Conservation (phyloP, 441 rosid genomes). For the Brassica balearica region DNA sequence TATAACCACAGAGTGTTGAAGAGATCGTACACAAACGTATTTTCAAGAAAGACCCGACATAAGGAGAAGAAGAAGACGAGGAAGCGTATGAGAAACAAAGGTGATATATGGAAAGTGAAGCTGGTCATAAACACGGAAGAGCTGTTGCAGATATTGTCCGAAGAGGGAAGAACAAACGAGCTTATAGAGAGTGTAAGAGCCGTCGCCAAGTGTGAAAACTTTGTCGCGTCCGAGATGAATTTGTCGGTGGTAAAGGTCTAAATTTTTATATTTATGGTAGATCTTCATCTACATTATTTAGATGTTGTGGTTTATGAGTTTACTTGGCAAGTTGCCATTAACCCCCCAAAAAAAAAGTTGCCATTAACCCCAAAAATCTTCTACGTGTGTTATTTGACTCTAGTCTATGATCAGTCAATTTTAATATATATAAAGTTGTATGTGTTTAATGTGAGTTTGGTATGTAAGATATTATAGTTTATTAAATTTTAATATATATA, state of each 20-base stretch:
- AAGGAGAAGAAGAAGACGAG: slow-evolving; percentile 30
- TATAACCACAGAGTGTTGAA: slow-evolving; percentile 56
- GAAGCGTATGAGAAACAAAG: slow-evolving; percentile 28
- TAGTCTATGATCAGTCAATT: neutral
- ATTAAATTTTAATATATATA: neutral
- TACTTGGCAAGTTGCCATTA: neutral
- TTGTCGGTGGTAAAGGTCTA: slow-evolving; percentile 33
- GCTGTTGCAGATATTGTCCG: slow-evolving; percentile 71
- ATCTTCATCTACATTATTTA: slow-evolving; percentile 4
- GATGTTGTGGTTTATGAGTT: slow-evolving; percentile 19
- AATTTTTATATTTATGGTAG: neutral
- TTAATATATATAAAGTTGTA: neutral
- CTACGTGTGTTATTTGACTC: neutral
- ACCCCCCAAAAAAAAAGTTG: neutral
- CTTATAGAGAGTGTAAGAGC: slow-evolving; percentile 76
- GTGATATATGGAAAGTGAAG: slow-evolving; percentile 84
- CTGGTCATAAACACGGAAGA: slow-evolving; percentile 68
- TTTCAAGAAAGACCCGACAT: slow-evolving; percentile 47
- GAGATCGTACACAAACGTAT: slow-evolving; percentile 67
- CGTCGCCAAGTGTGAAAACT: slow-evolving; percentile 70
- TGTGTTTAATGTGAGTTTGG: neutral
- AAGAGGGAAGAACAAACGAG: slow-evolving; percentile 67
- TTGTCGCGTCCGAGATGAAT: slow-evolving; percentile 45
- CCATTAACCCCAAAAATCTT: neutral
- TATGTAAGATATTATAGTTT: neutral